Evolutionary conservation across 805 yeast genomes (phyloP), one percentile per base, ranked within the genome.

Genomic region (Danielozyma ontarioensis): DNA sequence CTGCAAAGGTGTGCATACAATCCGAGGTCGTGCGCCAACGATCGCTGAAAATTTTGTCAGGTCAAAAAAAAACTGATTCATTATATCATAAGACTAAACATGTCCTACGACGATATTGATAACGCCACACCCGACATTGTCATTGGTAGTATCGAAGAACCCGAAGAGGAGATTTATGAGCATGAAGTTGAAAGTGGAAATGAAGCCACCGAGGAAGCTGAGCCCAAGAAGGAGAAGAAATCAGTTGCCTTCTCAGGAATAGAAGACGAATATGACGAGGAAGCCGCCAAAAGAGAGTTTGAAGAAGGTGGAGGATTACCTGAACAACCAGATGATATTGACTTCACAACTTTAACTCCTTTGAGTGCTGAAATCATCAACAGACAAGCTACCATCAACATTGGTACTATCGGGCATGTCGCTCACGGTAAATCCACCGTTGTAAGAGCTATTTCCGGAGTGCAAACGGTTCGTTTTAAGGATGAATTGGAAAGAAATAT

Each of bases 291-390:
- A 51, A 73, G 78, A 55, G 97, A 90, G 59, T 89, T 93, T 50
- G 94, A 86, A 72, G 97, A 87, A 63, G 96, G 97, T 60, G 97
- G 97, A 39, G 98, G 98, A 33, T 75, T 93, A 39, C 98, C 98
- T 35, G 96, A 84, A 59, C 98, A 93, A 66, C 96, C 96, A 37
- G 82, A 74, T 25, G 70, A 85, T 64, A 95, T 95, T 37, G 96
- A 89, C 57, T 83, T 90, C 53, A 46, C 83, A 26, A 57, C 67
- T 45, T 67, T 93, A 65, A 85, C 90, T 30, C 97, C 98, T 22
- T 69, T 86, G 42, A 82, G 94, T 5, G 93, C 95, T 34, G 98
- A 89, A 55, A 94, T 93, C 57, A 93, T 93, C 67, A 86, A 85
- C 63, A 84, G 98, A 76, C 99, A 93, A 70, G 99, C 99, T 42